A percentile compares a stretch with the other conserved stretches of the same genome.
phyloP scores from a whole-genome alignment of 805 yeast species.

The Starmerella scarabaei region DNA sequence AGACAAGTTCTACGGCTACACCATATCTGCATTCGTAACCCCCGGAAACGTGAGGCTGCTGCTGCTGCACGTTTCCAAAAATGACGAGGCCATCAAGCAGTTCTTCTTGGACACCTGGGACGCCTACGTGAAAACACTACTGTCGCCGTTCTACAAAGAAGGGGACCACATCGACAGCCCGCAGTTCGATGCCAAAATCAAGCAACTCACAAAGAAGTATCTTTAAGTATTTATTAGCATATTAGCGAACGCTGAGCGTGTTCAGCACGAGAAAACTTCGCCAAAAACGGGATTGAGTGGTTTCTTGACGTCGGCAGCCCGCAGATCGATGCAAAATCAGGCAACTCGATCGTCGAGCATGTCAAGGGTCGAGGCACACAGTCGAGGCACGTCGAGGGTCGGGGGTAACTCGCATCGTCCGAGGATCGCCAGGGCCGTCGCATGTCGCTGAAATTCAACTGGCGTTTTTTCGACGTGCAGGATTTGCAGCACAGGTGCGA shows the following conservation, averaged over 20 bases:
- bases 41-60: constrained; percentile 78
- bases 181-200: constrained; percentile 62
- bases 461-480: constrained; percentile 62
- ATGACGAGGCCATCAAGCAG: constrained; percentile 66
- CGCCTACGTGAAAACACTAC: constrained; percentile 66
- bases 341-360: too few relatives aligned
- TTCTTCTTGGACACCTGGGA: constrained; percentile 81
- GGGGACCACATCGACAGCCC: constrained; percentile 64
- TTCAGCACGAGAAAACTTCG: constrained; percentile 77
- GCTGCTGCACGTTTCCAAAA: constrained; percentile 47
- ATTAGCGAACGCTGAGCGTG: too few relatives aligned
- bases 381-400: too few relatives aligned
- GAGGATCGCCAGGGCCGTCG: too few relatives aligned
- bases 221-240: constrained; percentile 32
- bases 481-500: constrained; percentile 49
- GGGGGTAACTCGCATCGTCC: too few relatives aligned
- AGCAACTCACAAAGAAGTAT: constrained; percentile 61
- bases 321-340: too few relatives aligned
- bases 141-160: constrained; percentile 75
- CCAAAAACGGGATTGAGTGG: constrained; percentile 93
- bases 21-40: constrained; percentile 74
- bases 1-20: constrained; percentile 74
- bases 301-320: too few relatives aligned
- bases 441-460: constrained; percentile 48
- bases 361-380: too few relatives aligned